Conservation (phyloP, 2,329 filamentous ascomycete genomes). For the Trichoderma sp. region DNA sequence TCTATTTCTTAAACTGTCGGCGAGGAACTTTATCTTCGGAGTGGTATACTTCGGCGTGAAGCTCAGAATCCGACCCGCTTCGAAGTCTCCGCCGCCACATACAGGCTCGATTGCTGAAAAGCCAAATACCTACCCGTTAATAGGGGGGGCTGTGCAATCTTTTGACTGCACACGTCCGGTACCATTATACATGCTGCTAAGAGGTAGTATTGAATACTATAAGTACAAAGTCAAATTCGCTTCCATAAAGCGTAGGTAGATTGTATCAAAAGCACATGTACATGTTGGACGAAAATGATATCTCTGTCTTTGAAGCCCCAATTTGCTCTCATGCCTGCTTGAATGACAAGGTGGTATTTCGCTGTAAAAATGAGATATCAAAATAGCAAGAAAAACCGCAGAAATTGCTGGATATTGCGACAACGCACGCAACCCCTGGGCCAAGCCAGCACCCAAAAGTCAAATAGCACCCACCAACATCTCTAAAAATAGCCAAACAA, state of each 20-base stretch:
- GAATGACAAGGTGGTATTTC: not conserved
- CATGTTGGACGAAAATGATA: not conserved
- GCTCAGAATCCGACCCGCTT: not conserved
- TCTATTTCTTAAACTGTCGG: too few species aligned
- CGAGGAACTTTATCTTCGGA: too few species aligned
- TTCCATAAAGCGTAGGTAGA: not conserved
- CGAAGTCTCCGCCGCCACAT: not conserved
- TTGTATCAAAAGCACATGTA: not conserved
- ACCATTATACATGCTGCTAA: not conserved
- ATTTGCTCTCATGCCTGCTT: slow-evolving; percentile 2
- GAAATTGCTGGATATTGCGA: not conserved
- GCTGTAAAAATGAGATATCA: not conserved
- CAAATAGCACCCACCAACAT: not conserved
- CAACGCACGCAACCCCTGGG: not conserved
- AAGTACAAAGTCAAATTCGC: not conserved
- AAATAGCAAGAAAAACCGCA: not conserved
- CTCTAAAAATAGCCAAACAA: not conserved
- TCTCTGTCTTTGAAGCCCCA: not conserved
- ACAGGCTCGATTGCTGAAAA: not conserved
- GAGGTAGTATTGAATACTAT: not conserved
- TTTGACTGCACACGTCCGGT: not conserved
- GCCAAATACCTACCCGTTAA: not conserved
- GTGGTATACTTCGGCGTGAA: not conserved
- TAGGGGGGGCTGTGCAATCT: not conserved
- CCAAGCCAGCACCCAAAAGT: not conserved